Conservation (phyloP, 768 basidiomycete species). For the Tylopilus felleus region DNA sequence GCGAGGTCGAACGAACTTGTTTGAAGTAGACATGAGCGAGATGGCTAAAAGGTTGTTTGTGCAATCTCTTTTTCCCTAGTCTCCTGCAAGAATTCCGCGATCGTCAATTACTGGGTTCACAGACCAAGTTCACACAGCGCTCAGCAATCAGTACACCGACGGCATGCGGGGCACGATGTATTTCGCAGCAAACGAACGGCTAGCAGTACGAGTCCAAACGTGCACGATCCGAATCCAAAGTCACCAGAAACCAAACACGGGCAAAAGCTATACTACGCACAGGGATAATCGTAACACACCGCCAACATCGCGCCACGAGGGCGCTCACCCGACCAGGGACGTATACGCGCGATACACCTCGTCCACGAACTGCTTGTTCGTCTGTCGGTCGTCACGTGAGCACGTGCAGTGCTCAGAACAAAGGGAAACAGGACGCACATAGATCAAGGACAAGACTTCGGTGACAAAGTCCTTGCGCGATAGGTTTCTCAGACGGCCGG, state of each 20-base stretch:
- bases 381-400: slow-evolving; percentile 36
- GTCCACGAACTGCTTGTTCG: slow-evolving; percentile 64
- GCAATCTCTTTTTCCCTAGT: too few relatives aligned
- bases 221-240: neutral
- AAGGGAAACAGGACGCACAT: slow-evolving; percentile 39
- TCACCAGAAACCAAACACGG: neutral
- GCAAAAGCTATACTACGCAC: neutral
- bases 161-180: slow-evolving; percentile 2
- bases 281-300: too few relatives aligned
- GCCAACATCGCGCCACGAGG: neutral
- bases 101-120: too few relatives aligned
- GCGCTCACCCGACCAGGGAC: slow-evolving; percentile 13
- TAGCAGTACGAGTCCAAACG: slow-evolving; percentile 6
- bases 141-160: neutral
- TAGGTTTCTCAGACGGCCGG: slow-evolving; percentile 23
- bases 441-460: slow-evolving; percentile 58
- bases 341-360: slow-evolving; percentile 54
- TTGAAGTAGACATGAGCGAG: too few relatives aligned
- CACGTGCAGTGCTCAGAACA: neutral
- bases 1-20: too few relatives aligned
- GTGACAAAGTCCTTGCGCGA: slow-evolving; percentile 57
- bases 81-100: too few relatives aligned
- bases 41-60: too few relatives aligned
- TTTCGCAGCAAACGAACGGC: slow-evolving; percentile 9
- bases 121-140: neutral